phyloP scores from a whole-genome alignment of 495 filamentous ascomycete species.

The Penicillium bialowiezense region DNA sequence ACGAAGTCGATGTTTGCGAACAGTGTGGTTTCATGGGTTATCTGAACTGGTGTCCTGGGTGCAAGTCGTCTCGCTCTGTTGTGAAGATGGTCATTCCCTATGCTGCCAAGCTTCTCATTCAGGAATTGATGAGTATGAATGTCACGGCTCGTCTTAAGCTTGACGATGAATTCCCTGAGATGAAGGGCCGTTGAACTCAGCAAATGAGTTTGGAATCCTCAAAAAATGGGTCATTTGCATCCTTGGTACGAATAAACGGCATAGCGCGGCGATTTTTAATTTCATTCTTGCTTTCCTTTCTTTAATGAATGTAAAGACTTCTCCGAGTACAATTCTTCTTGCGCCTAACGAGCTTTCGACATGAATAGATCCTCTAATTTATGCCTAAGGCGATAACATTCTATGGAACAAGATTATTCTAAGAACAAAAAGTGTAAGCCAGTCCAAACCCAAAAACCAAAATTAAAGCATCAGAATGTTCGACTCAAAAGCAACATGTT shows the following conservation, averaged over 20 bases:
- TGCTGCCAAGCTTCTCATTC: conserved; percentile 93
- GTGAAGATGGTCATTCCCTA: conserved; percentile 97
- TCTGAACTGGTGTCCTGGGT: conserved; percentile 87
- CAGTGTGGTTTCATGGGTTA: conserved; percentile 92
- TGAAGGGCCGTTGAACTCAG: conserved; percentile 31
- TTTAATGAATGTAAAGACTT: background rate
- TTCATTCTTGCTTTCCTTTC: conserved; percentile 1
- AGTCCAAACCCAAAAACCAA: background rate
- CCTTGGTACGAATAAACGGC: conserved; percentile 23
- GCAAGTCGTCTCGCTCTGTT: conserved; percentile 74
- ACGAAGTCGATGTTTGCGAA: conserved; percentile 90
- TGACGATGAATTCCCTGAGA: conserved; percentile 84
- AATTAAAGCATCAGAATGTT: conserved; percentile 21
- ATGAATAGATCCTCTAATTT: too few species aligned
- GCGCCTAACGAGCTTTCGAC: too few species aligned
- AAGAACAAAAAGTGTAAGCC: background rate
- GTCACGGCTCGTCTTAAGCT: conserved; percentile 80
- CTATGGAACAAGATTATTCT: background rate
- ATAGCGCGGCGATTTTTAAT: conserved; percentile 31
- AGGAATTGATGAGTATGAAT: conserved; percentile 98
- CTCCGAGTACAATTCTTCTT: too few species aligned
- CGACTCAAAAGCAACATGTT: conserved; percentile 36
- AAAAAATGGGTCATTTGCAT: conserved; percentile 17
- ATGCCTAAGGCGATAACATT: background rate
- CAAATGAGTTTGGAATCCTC: conserved; percentile 10